A percentile compares a stretch with the other conserved stretches of the same genome.
Evolutionary conservation across 805 yeast species (phyloP).

Genomic region (Dipodascus albidus): DNA sequence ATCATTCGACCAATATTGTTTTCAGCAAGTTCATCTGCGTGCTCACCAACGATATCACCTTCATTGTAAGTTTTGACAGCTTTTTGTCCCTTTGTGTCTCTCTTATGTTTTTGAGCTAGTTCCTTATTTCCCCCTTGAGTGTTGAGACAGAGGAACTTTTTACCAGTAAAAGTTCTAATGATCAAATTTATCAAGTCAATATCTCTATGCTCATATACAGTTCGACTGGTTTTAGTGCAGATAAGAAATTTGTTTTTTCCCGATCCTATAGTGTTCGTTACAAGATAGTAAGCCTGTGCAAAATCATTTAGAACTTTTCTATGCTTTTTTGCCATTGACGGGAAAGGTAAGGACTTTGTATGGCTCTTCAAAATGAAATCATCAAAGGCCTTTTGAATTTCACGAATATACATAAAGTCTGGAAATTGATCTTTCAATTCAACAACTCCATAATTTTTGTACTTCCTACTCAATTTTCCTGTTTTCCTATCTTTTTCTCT

Average conservation of each 20-base stretch:
- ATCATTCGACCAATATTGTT: neutral
- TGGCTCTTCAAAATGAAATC: neutral
- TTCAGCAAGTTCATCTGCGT: neutral
- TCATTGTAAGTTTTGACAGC: neutral
- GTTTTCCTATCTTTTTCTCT: neutral
- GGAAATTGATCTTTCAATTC: neutral
- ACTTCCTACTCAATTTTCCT: neutral
- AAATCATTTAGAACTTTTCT: neutral
- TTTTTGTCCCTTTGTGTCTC: neutral
- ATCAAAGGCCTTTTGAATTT: neutral
- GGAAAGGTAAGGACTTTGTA: neutral
- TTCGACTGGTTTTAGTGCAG: neutral
- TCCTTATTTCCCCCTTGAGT: neutral
- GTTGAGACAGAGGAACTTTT: neutral
- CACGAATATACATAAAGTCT: neutral
- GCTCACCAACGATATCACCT: constrained; percentile 1
- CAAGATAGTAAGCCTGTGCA: neutral
- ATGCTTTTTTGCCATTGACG: neutral
- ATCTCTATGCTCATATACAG: neutral
- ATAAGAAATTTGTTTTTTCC: neutral
- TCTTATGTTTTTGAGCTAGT: neutral
- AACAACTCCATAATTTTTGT: neutral
- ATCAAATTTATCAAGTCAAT: neutral
- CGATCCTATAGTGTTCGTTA: neutral
- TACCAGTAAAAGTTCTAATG: neutral